Evolutionary conservation across 2,329 filamentous ascomycete species (phyloP).

Genomic region (Aspergillus texensis): DNA sequence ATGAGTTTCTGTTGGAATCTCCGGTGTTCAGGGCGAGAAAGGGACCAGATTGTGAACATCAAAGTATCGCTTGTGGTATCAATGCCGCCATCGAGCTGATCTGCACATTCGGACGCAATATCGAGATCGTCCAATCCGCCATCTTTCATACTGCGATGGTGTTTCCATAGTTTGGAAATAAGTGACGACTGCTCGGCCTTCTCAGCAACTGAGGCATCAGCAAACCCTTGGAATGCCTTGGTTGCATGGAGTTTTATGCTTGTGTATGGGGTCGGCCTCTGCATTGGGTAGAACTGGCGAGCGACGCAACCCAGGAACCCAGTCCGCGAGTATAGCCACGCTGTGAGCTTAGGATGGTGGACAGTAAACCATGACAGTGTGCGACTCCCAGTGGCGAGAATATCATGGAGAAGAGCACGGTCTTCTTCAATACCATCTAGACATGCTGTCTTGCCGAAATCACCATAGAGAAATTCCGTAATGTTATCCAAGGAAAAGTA

Average conservation of each 20-base stretch:
- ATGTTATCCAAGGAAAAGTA: conserved; percentile 59
- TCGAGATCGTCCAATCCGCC: conserved; percentile 45
- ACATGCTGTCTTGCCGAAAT: conserved; percentile 48
- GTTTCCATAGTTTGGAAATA: background rate
- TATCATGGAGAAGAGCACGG: conserved; percentile 50
- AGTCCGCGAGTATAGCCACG: conserved; percentile 52
- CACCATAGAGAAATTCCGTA: conserved; percentile 56
- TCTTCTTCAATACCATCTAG: conserved; percentile 43
- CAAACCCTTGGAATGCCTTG: background rate
- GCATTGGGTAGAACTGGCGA: conserved; percentile 50
- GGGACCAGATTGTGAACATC: conserved; percentile 55
- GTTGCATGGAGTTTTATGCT: conserved; percentile 50
- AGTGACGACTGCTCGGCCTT: conserved; percentile 9
- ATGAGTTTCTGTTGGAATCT: conserved; percentile 50
- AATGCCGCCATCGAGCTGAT: conserved; percentile 57
- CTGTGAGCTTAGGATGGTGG: conserved; percentile 49
- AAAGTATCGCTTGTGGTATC: conserved; percentile 57
- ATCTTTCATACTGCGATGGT: conserved; percentile 28
- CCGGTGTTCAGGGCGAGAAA: conserved; percentile 49
- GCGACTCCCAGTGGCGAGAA: conserved; percentile 51
- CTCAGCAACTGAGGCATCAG: background rate
- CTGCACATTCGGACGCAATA: conserved; percentile 57
- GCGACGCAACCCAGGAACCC: conserved; percentile 39
- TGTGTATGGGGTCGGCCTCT: conserved; percentile 54
- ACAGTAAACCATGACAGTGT: conserved; percentile 54